A percentile compares a stretch with the other conserved stretches of the same genome.
These are phyloP conservation scores for Lentinula edodes DNA, from an alignment of 768 basidiomycete genomes.

Conservation along the genomic window DNA sequence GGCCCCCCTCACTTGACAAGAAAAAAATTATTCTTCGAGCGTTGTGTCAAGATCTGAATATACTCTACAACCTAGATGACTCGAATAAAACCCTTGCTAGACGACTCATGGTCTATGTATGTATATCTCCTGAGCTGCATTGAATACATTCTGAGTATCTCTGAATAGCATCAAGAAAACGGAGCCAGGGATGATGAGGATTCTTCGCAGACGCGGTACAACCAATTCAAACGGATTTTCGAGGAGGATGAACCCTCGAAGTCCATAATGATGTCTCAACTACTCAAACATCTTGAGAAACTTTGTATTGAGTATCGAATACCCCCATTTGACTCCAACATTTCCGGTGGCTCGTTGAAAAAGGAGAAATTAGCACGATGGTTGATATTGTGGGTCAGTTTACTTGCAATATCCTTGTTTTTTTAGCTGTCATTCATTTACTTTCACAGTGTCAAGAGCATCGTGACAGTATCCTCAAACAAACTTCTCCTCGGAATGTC, in stretches of 20 bases:
- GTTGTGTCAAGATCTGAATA: background rate
- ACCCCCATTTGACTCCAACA: background rate
- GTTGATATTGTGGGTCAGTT: background rate
- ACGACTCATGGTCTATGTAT: background rate
- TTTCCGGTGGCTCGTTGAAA: background rate
- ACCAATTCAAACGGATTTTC: background rate
- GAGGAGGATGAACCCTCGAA: background rate
- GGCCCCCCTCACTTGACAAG: background rate
- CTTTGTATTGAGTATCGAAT: background rate
- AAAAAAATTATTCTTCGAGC: background rate
- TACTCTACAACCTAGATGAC: background rate
- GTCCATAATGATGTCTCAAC: background rate
- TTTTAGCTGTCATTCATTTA: background rate
- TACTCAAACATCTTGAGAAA: background rate
- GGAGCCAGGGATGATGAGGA: background rate
- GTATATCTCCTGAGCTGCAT: background rate
- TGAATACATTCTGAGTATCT: background rate
- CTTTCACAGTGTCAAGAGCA: background rate
- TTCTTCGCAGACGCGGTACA: background rate
- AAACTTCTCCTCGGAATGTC: background rate
- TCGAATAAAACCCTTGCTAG: background rate
- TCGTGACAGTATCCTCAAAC: background rate
- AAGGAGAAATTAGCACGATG: background rate
- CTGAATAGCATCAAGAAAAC: background rate
- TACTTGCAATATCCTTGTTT: background rate